Percentiles rank a stretch among this genome's conserved stretches.
Conservation (phyloP, 768 basidiomycete genomes). For the Boletus rex-veris region DNA sequence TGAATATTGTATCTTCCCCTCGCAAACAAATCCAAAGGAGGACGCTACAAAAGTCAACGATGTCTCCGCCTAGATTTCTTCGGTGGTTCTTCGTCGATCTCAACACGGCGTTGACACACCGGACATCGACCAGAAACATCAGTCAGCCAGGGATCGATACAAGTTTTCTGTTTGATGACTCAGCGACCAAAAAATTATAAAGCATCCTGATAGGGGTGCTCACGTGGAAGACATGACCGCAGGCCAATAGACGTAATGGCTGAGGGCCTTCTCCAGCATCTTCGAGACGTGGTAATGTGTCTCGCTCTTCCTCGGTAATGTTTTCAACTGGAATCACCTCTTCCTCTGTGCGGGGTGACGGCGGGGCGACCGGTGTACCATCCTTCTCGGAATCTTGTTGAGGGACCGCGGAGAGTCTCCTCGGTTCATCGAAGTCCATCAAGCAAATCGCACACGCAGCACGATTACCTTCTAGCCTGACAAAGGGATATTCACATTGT, state of each 20-base stretch:
- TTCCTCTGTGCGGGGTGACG: constrained; percentile 18
- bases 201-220: constrained; percentile 32
- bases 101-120: constrained; percentile 75
- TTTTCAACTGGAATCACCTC: constrained; percentile 33
- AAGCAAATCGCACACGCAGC: constrained; percentile 84
- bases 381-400: constrained; percentile 31
- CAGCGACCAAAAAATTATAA: not conserved
- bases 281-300: constrained; percentile 48
- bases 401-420: constrained; percentile 24
- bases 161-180: constrained; percentile 59
- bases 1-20: constrained; percentile 26
- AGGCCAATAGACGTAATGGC: constrained; percentile 69
- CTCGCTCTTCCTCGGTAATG: constrained; percentile 39
- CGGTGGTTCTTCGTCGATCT: constrained; percentile 39
- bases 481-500: constrained; percentile 72
- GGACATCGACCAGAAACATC: constrained; percentile 87
- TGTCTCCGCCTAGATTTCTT: constrained; percentile 31
- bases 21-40: constrained; percentile 2
- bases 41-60: constrained; percentile 12
- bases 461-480: constrained; percentile 76
- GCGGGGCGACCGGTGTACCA: constrained; percentile 4
- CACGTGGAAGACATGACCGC: constrained; percentile 91
- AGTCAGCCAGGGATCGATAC: constrained; percentile 85
- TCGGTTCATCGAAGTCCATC: constrained; percentile 80
- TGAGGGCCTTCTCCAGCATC: constrained; percentile 77